Conservation (phyloP, 805 yeast species). For the Ogataea philodendri region DNA sequence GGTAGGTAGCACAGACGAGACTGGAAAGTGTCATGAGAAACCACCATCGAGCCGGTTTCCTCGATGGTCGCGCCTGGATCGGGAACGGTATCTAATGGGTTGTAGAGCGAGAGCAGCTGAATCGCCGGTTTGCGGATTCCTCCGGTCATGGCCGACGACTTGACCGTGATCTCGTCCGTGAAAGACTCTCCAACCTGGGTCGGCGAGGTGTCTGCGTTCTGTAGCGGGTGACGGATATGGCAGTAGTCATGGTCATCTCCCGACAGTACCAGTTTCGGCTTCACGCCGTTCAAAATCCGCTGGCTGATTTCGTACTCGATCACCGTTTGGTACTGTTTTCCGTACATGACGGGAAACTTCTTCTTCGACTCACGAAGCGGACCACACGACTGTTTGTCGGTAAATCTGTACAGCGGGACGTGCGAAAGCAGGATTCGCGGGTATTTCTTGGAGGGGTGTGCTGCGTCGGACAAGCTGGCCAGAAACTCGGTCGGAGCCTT, state of each 20-base stretch:
- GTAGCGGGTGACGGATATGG: constrained; percentile 56
- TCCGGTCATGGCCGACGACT: constrained; percentile 90
- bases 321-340: constrained; percentile 87
- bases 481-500: constrained; percentile 53
- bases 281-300: constrained; percentile 51
- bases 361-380: constrained; percentile 64
- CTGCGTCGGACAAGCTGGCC: constrained; percentile 31
- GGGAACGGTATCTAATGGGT: constrained; percentile 20
- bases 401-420: constrained; percentile 79
- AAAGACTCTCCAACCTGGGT: constrained; percentile 11
- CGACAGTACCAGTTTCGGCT: constrained; percentile 72
- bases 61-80: constrained; percentile 7
- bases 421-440: constrained; percentile 79
- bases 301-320: constrained; percentile 58
- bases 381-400: constrained; percentile 63
- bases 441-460: constrained; percentile 27
- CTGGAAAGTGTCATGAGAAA: constrained; percentile 28
- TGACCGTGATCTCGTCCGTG: constrained; percentile 71
- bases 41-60: constrained; percentile 23
- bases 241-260: constrained; percentile 99
- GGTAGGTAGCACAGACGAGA: constrained; percentile 33
- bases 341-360: constrained; percentile 67
- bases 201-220: constrained; percentile 3
- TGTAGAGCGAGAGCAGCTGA: constrained; percentile 68
- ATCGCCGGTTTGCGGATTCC: constrained; percentile 85